Conservation (phyloP, 129 eudicot genomes). For the Flaveria bidentis region DNA sequence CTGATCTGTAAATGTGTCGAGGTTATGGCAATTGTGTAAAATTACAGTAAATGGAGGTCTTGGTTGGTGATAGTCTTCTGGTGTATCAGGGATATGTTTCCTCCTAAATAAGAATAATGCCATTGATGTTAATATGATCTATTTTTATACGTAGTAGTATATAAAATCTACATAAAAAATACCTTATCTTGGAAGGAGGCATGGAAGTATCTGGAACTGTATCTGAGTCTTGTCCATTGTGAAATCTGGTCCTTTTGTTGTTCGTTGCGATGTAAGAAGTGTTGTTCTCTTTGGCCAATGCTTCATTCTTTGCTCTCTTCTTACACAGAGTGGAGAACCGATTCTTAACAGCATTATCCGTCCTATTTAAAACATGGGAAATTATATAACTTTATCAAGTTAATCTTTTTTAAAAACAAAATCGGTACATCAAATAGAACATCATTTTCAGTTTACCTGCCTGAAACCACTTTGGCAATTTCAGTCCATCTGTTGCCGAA, state of each 20-base stretch:
- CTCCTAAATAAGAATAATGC: conserved; percentile 43
- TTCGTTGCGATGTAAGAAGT: conserved; percentile 51
- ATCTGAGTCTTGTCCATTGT: conserved; percentile 45
- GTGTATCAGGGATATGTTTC: conserved; percentile 50
- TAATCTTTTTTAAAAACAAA: not conserved
- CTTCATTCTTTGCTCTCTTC: conserved; percentile 92
- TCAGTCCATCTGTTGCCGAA: conserved; percentile 99
- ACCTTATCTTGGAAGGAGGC: conserved; percentile 76
- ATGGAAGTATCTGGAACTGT: conserved; percentile 43
- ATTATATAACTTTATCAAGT: not conserved
- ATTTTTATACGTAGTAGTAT: not conserved
- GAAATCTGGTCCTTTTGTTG: conserved; percentile 76
- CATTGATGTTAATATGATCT: conserved; percentile 24
- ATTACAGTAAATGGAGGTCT: conserved; percentile 71
- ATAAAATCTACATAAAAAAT: conserved; percentile 20
- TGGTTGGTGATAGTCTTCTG: conserved; percentile 49
- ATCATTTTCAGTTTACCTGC: conserved; percentile 63
- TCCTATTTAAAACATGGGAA: conserved; percentile 45
- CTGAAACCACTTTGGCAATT: conserved; percentile 99
- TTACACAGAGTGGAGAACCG: conserved; percentile 93
- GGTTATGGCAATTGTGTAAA: conserved; percentile 55
- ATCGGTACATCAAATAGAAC: conserved; percentile 1
- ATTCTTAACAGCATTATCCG: conserved; percentile 98
- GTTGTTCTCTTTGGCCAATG: conserved; percentile 82
- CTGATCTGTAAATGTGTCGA: conserved; percentile 36